Base-by-base conservation (phyloP, 2,329 filamentous ascomycete species). In the Trichoderma endophyticum region DNA sequence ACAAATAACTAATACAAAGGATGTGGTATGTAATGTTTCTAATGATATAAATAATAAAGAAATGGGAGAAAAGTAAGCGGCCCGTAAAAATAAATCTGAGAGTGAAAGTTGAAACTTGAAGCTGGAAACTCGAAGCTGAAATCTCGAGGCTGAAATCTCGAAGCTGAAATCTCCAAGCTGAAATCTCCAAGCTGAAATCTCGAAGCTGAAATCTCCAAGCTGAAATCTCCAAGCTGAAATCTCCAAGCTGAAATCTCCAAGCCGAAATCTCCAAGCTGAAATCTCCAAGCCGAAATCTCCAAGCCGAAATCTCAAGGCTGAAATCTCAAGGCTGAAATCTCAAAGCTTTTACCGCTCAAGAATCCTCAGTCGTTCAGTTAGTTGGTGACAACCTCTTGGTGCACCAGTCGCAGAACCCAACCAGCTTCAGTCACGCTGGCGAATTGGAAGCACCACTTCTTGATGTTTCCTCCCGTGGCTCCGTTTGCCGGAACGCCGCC, bases 401-500 rank as follows among this genome's bases (percentile, higher is more conserved):
- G 87, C 30, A 90, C 84, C 70, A 89, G 82, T 18, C 85, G 82
- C 75, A 87, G 84, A 64, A 90, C 87, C 86, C 86, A 89, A 74
- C 80, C 81, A 21, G 88, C 87, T 80, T 89, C 85, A 24, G 82
- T 79, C 12, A 83, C 84, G 56, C 83, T 88, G 60, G 82, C 82
- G 74, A 87, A 89, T 80, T 90, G 88, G 80, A 90, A 89, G 75
- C 88, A 90, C 88, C 88, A 90, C 80, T 89, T 90, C 76, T 85
- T 88, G 71, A 90, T 86, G 73, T 84, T 86, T 26, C 88, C 88
- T 9, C 83, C 83, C 6, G 86, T 83, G 28, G 83, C 84, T 7
- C 87, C 87, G 26, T 82, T 86, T 65, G 84, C 83, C 3, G 87
- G 86, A 56, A 82, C 87, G 21, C 83, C 80, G 30, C 87, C 87